phyloP scores from a whole-genome alignment of 495 filamentous ascomycete species.

The Neurospora terricola region DNA sequence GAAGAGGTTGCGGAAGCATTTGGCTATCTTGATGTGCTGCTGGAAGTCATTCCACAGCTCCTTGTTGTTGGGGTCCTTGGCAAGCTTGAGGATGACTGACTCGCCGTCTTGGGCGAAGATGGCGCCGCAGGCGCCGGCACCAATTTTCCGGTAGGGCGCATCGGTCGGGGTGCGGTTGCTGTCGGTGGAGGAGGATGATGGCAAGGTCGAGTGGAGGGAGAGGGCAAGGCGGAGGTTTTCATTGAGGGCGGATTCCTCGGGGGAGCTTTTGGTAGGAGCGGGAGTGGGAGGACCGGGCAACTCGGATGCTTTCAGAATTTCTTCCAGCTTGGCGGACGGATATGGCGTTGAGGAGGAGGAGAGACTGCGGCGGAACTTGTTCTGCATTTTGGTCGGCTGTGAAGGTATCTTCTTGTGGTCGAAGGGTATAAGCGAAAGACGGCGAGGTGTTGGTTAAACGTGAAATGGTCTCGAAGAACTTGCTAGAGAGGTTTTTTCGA shows the following conservation, averaged over 20 bases:
- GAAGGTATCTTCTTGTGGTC: not conserved
- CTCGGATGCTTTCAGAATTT: not conserved
- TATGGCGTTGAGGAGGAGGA: not conserved
- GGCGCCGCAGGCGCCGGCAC: conserved; percentile 12
- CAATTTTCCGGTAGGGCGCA: conserved; percentile 2
- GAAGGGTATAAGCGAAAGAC: not conserved
- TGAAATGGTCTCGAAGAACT: not conserved
- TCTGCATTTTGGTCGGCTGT: not conserved
- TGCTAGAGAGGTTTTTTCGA: not conserved
- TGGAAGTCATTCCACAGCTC: conserved; percentile 8
- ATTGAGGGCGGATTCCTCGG: not conserved
- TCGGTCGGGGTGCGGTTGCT: not conserved
- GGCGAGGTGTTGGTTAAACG: not conserved
- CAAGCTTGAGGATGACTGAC: conserved; percentile 5
- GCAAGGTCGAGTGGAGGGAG: not conserved
- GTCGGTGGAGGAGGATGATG: not conserved
- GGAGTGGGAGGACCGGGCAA: not conserved
- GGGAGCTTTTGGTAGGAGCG: not conserved
- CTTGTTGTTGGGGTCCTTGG: not conserved
- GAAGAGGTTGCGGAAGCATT: not conserved
- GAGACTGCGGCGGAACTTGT: not conserved
- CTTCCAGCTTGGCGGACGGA: not conserved
- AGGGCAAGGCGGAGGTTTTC: not conserved
- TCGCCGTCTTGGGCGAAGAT: conserved; percentile 1
- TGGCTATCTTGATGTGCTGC: not conserved